Evolutionary conservation across 2,329 filamentous ascomycete species (phyloP), one percentile per base, ranked within the genome.

Genomic region (Arthrobotrys iridis): DNA sequence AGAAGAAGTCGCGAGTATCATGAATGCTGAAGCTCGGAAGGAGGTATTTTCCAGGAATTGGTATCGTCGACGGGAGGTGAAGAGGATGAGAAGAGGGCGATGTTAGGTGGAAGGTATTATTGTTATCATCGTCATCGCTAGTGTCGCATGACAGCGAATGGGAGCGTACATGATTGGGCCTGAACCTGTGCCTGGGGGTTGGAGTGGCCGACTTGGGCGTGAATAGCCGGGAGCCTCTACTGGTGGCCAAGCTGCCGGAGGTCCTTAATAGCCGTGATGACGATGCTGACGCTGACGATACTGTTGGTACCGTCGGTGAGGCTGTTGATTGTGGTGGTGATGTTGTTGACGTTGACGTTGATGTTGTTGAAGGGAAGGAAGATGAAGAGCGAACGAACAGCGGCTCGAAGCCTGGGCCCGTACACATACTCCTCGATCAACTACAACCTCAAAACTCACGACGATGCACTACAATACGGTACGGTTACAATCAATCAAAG

Each of bases 101-200:
- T 37, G 41, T 20, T 18, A 20, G 18, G 33, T 8, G 35, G 35
- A 15, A 8, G 26, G 18, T 37, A 15, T 8, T 28, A 15, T 28
- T 33, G 46, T 18, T 48, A 20, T 48, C 15, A 18, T 30, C 35
- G 13, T 20, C 33, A 43, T 33, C 24, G 37, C 40, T 59, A 40
- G 65, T 63, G 66, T 71, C 66, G 66, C 58, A 71, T 71, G 66
- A 71, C 66, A 71, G 66, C 58, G 58, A 71, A 55, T 48, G 62
- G 37, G 33, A 50, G 43, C 35, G 22, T 6, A 11, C 40, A 37
- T 60, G 41, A 68, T 50, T 68, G 43, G 52, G 13, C 30, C n/a
- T n/a, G n/a, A n/a, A n/a, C n/a, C n/a, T n/a, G n/a, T n/a, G n/a
- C n/a, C n/a, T n/a, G n/a, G n/a, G n/a, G n/a, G n/a, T 45, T 45